These are phyloP conservation scores for Candida incommunis DNA, from an alignment of 805 yeast species.

Conservation along the genomic window DNA sequence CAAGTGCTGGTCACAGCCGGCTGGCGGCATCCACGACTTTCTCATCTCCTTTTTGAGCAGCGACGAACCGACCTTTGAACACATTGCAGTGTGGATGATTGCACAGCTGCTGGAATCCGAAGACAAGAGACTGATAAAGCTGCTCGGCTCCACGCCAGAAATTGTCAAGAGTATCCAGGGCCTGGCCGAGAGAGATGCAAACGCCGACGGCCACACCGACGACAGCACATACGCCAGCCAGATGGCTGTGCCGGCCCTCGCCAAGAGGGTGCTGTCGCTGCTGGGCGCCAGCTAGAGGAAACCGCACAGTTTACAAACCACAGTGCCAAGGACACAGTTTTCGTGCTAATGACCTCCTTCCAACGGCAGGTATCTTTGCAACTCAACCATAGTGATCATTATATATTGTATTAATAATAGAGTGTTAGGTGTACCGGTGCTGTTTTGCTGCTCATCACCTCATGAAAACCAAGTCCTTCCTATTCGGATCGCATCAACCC, in stretches of 20 bases:
- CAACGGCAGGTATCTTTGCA: too few relatives aligned
- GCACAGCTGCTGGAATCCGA: slow-evolving; percentile 84
- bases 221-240: slow-evolving; percentile 19
- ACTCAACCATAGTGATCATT: too few relatives aligned
- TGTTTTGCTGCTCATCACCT: too few relatives aligned
- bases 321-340: too few relatives aligned
- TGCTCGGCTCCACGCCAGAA: slow-evolving; percentile 20
- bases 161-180: slow-evolving; percentile 20
- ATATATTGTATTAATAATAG: too few relatives aligned
- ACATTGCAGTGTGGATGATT: slow-evolving; percentile 94
- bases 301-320: too few relatives aligned
- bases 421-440: too few relatives aligned
- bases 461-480: too few relatives aligned
- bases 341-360: too few relatives aligned
- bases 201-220: slow-evolving; percentile 9
- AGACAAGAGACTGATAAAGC: slow-evolving; percentile 36
- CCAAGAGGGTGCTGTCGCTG: slow-evolving; percentile 17
- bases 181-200: slow-evolving; percentile 19
- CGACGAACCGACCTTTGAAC: slow-evolving; percentile 89
- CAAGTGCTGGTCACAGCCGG: slow-evolving; percentile 63
- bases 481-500: too few relatives aligned
- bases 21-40: slow-evolving; percentile 77
- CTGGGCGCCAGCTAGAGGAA: slow-evolving; percentile 2
- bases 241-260: slow-evolving; percentile 24
- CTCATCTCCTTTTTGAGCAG: slow-evolving; percentile 65